A percentile compares a stretch with the other conserved stretches of the same genome.
These are phyloP conservation scores for Terfezia claveryi DNA, from an alignment of 495 filamentous ascomycete genomes.

Conservation along the genomic window DNA sequence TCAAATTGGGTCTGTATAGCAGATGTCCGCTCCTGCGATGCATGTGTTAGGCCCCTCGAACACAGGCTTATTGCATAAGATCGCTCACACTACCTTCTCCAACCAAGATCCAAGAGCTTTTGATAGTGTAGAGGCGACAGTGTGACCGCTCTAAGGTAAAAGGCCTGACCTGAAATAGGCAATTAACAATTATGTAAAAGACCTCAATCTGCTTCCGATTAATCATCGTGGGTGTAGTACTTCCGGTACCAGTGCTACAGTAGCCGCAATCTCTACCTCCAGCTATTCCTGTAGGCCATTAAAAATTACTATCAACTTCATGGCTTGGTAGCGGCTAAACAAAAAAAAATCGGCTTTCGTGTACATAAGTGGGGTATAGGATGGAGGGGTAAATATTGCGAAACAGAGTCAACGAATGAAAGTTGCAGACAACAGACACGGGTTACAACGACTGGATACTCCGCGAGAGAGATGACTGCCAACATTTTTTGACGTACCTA, in stretches of 20 bases:
- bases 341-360: background rate
- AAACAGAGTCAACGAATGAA: background rate
- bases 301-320: background rate
- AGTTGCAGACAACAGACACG: background rate
- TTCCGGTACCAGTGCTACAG: constrained; percentile 32
- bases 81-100: constrained; percentile 43
- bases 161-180: constrained; percentile 46
- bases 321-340: background rate
- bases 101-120: constrained; percentile 61
- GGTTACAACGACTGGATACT: background rate
- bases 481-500: constrained; percentile 1
- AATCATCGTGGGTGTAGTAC: constrained; percentile 22
- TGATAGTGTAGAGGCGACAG: constrained; percentile 60
- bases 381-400: background rate
- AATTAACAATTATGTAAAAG: background rate
- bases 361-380: background rate
- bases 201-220: background rate
- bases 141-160: constrained; percentile 49
- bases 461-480: constrained; percentile 11
- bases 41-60: too few relatives aligned
- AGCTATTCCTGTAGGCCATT: constrained; percentile 7
- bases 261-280: constrained; percentile 28
- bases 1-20: constrained; percentile 80
- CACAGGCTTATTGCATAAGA: too few relatives aligned
- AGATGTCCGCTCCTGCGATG: constrained; percentile 42